Evolutionary conservation across 2,329 filamentous ascomycete species (phyloP).

Genomic region (Stemphylium vesicarium): DNA sequence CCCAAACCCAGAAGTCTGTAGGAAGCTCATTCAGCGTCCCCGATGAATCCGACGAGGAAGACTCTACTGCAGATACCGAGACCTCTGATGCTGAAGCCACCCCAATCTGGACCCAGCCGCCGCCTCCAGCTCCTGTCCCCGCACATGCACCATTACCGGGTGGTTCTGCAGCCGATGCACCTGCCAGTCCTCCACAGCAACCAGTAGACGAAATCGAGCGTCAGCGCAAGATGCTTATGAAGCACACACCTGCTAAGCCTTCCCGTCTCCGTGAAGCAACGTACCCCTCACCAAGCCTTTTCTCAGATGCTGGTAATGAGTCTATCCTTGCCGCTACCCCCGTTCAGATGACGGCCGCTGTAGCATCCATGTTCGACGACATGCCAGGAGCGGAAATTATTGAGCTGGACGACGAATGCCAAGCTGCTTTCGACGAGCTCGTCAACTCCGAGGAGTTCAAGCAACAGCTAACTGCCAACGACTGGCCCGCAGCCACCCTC

Average conservation of each 20-base stretch:
- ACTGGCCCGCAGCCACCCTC: slow-evolving; percentile 22
- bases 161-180: slow-evolving; percentile 8
- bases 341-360: slow-evolving; percentile 9
- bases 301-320: slow-evolving; percentile 35
- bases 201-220: slow-evolving; percentile 33
- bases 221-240: slow-evolving; percentile 39
- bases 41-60: slow-evolving; percentile 29
- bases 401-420: slow-evolving; percentile 24
- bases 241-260: slow-evolving; percentile 44
- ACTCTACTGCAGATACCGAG: slow-evolving; percentile 20
- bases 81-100: slow-evolving; percentile 22
- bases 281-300: slow-evolving; percentile 41
- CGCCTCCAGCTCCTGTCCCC: slow-evolving; percentile 45
- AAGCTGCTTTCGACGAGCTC: slow-evolving; percentile 20
- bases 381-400: slow-evolving; percentile 29
- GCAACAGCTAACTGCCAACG: slow-evolving; percentile 16
- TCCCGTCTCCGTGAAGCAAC: slow-evolving; percentile 42
- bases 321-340: slow-evolving; percentile 30
- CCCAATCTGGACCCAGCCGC: slow-evolving; percentile 42
- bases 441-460: slow-evolving; percentile 16
- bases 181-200: slow-evolving; percentile 14
- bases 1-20: slow-evolving; percentile 14
- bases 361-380: slow-evolving; percentile 21
- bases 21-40: slow-evolving; percentile 33
- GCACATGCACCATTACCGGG: slow-evolving; percentile 42